Evolutionary conservation across 495 filamentous ascomycete genomes (phyloP), one percentile per base, ranked within the genome.

Genomic region (Chaetomium tenue): DNA sequence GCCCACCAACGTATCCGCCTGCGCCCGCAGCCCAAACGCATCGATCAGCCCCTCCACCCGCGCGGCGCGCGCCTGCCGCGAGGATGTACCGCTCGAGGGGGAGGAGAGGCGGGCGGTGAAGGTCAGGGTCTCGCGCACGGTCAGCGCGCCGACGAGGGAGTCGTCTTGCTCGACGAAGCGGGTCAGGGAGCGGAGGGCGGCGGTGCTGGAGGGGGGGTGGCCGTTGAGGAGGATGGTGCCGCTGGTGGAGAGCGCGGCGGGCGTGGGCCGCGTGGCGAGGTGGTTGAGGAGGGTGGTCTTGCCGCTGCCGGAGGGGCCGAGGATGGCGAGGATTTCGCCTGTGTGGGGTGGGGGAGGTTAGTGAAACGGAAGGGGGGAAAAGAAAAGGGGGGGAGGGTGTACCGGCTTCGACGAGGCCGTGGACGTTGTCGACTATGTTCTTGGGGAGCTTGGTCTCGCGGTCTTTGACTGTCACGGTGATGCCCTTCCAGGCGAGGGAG

Each of bases 81-180:
- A 54, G 6, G n/a, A n/a, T n/a, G n/a, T n/a, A n/a, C 12, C 50
- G 15, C 30, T 8, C 4, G 23, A 48, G 28, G 6, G 39, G 5
- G 28, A 37, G 16, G 59, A 61, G 3, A 96, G 80, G n/a, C 90
- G 73, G 9, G 92, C 91, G 6, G 89, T 86, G 72, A 93, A 93
- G 63, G 86, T 74, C 61, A 95, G 74, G 0, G 91, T 93, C 76
- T 95, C 91, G 22, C 79, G 78, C 15, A 92, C 89, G 0, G 90
- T 93, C 64, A 93, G 78, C 0, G 87, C 86, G 18, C 91, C 91
- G 52, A 92, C 88, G 6, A 95, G 78, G 4, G 89, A 84, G 79
- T 95, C 91, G 61, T 93, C 89, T 75, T 93, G 91, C 81, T 95
- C 91, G 15, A 95, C 91, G 70, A 90, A 92, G 22, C 86, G 83